Conservation (phyloP, 2,329 filamentous ascomycete species). For the Orbilia javanica region DNA sequence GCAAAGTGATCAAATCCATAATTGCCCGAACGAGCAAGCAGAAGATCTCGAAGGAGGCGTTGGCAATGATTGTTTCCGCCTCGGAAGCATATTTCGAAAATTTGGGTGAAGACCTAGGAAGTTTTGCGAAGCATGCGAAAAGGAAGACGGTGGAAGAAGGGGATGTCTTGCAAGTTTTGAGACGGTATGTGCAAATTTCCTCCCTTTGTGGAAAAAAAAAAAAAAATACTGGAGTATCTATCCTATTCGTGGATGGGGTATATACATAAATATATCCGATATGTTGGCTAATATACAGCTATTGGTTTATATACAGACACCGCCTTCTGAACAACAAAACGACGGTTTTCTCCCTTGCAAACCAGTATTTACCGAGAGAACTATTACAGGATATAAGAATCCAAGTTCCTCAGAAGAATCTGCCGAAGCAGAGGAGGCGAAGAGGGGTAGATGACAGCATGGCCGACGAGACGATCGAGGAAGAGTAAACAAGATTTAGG, state of each 20-base stretch:
- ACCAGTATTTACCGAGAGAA: conserved; percentile 83
- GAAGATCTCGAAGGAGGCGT: conserved; percentile 77
- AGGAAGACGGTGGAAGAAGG: conserved; percentile 87
- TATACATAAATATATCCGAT: conserved; percentile 5
- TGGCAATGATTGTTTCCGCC: conserved; percentile 81
- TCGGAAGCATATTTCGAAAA: conserved; percentile 95
- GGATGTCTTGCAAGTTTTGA: conserved; percentile 85
- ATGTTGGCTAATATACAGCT: conserved; percentile 45
- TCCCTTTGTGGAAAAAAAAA: too few species aligned
- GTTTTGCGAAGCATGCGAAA: conserved; percentile 83
- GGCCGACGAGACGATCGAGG: neutral
- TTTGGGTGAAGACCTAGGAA: conserved; percentile 80
- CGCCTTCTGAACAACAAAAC: conserved; percentile 77
- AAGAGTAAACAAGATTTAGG: conserved; percentile 63
- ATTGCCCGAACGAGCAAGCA: conserved; percentile 62
- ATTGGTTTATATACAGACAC: conserved; percentile 72
- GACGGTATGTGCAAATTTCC: conserved; percentile 73
- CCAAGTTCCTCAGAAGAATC: conserved; percentile 65
- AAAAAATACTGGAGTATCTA: too few species aligned
- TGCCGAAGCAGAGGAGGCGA: conserved; percentile 25
- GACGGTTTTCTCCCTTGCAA: conserved; percentile 87
- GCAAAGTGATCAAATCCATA: conserved; percentile 76
- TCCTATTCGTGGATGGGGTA: neutral
- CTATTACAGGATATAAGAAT: conserved; percentile 85
- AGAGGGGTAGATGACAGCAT: conserved; percentile 27